phyloP scores from a whole-genome alignment of 768 basidiomycete species.

The Imleria badia region DNA sequence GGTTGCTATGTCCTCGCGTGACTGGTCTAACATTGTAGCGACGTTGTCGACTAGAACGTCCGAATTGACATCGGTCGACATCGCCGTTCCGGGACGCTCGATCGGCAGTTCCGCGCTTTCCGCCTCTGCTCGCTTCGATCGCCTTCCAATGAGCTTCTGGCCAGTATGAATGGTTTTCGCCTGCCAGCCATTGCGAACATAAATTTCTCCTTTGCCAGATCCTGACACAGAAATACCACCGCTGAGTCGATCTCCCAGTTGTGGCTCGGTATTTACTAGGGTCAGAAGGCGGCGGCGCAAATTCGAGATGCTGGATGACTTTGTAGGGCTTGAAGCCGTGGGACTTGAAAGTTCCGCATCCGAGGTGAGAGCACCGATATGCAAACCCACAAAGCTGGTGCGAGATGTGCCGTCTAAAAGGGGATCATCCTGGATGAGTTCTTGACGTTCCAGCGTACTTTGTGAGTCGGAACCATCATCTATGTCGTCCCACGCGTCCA shows the following conservation, averaged over 20 bases:
- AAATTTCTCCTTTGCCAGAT: constrained; percentile 74
- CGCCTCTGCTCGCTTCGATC: constrained; percentile 22
- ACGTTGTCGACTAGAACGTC: constrained; percentile 63
- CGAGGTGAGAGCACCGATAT: constrained; percentile 7
- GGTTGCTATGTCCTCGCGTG: constrained; percentile 63
- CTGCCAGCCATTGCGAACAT: constrained; percentile 82
- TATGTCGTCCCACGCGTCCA: constrained; percentile 62
- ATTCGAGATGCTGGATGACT: constrained; percentile 41
- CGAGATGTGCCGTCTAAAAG: constrained; percentile 15
- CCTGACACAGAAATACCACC: constrained; percentile 72
- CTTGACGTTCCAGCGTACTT: constrained; percentile 33
- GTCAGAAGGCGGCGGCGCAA: constrained; percentile 61
- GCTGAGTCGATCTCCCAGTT: constrained; percentile 69
- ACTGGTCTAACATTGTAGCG: constrained; percentile 55
- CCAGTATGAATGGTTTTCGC: constrained; percentile 61
- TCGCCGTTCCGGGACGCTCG: constrained; percentile 30
- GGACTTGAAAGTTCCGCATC: constrained; percentile 14
- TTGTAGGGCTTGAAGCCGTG: constrained; percentile 18
- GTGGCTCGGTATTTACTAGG: constrained; percentile 58
- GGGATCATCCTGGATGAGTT: constrained; percentile 27
- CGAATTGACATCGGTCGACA: constrained; percentile 35
- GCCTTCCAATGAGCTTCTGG: constrained; percentile 30
- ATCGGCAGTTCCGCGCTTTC: constrained; percentile 29
- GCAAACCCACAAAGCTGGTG: constrained; percentile 9
- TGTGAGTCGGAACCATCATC: constrained; percentile 50